Conservation (phyloP, 1,139 yeast species). For the Scheffersomyces cryptocercus region DNA sequence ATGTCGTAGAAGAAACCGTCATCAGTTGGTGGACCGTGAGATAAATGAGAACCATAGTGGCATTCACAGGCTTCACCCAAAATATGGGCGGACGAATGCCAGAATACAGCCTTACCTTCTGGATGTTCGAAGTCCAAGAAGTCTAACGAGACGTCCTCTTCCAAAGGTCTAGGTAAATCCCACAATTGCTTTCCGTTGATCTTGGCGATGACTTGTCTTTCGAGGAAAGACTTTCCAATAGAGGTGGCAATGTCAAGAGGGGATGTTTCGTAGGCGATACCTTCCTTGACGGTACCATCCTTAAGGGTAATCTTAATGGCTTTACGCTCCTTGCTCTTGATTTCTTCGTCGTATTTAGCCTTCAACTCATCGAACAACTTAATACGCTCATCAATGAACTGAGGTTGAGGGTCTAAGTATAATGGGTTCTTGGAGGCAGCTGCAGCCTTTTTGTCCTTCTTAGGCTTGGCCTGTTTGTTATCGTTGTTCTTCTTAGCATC, state of each 20-base stretch:
- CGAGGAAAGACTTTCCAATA: slow-evolving; percentile 80
- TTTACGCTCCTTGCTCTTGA: slow-evolving; percentile 57
- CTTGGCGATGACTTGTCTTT: slow-evolving; percentile 87
- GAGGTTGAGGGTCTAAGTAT: slow-evolving; percentile 75
- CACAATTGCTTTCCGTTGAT: slow-evolving; percentile 80
- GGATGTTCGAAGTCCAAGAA: slow-evolving; percentile 68
- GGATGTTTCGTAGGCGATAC: slow-evolving; percentile 83
- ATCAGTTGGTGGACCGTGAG: slow-evolving; percentile 92
- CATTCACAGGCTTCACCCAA: slow-evolving; percentile 98
- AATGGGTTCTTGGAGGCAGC: slow-evolving; percentile 37
- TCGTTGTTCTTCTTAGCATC: slow-evolving; percentile 12
- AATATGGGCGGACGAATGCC: slow-evolving; percentile 99
- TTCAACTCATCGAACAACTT: slow-evolving; percentile 78
- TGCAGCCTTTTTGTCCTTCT: slow-evolving; percentile 31
- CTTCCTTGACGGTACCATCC: slow-evolving; percentile 81
- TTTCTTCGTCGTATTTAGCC: slow-evolving; percentile 71
- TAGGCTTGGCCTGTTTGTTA: slow-evolving; percentile 23
- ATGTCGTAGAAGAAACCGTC: slow-evolving; percentile 98
- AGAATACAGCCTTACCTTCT: slow-evolving; percentile 93
- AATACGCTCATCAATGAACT: slow-evolving; percentile 76
- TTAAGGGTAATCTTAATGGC: slow-evolving; percentile 80
- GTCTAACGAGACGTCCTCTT: slow-evolving; percentile 68
- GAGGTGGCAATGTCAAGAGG: slow-evolving; percentile 84
- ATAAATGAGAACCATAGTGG: slow-evolving; percentile 88
- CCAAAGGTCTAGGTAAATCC: slow-evolving; percentile 96